Evolutionary conservation across 2,329 filamentous ascomycete genomes (phyloP), one percentile per base, ranked within the genome.

Genomic region (Xylaria sp.): DNA sequence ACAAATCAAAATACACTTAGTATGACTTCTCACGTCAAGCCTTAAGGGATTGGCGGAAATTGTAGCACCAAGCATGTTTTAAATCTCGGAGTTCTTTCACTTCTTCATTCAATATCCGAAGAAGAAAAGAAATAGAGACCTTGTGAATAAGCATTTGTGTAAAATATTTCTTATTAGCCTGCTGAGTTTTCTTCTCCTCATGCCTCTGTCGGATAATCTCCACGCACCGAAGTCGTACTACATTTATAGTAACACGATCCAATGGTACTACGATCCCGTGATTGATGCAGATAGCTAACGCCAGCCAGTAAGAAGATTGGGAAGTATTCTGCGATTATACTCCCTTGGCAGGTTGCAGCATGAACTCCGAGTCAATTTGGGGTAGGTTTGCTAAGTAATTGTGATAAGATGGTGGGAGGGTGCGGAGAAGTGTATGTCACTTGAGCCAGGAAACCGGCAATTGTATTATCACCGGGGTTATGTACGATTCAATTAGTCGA

Each of bases 1-100:
- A 57, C 76, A 78, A n/a, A 77, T 77, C 8, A 60, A 46, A 13
- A 77, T 63, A 41, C 76, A 78, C 63, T 77, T 78, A 18, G 10
- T 66, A 50, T 77, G 76, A 59, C 76, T 77, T 15, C 67, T 73
- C 46, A 78, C 61, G 46, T 78, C 75, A 36, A 75, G 72, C 63
- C 75, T 70, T 18, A 78, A 67, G 23, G 75, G 76, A 66, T 77
- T 78, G 39, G 72, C 76, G 52, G 75, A 74, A 23, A 76, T 71
- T 55, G 70, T 69, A 36, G 72, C 66, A 2, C 70, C 70, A 20
- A 67, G 58, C 71, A 74, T 73, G 20, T 53, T 60, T 70, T 62
- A 15, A 58, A 39, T 39, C 39, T 69, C 23, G 10, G 23, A 43
- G 34, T 45, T 53, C 41, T 57, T 13, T 53, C 30, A 25, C 15